Conservation (phyloP, 2,329 filamentous ascomycete genomes). For the Cordyceps cicadae region DNA sequence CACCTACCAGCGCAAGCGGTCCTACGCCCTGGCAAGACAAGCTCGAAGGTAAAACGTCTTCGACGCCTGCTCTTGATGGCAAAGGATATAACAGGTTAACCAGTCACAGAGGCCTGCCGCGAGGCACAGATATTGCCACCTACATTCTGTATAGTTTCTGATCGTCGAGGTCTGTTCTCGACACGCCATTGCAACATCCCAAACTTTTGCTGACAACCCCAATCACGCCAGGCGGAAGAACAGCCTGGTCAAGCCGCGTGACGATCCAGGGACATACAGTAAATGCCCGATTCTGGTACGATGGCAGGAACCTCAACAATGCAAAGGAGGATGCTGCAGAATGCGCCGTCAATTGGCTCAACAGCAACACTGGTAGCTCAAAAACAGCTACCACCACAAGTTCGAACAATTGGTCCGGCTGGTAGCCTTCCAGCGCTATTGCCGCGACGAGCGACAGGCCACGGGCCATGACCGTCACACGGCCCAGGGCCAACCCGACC, state of each 20-base stretch:
- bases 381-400: background rate
- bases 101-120: conserved; percentile 43
- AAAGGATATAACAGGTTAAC: conserved; percentile 22
- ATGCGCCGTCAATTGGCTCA: conserved; percentile 57
- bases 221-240: conserved; percentile 61
- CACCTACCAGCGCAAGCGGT: conserved; percentile 13
- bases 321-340: conserved; percentile 89
- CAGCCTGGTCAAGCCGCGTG: conserved; percentile 80
- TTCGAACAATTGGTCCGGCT: background rate
- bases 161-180: conserved; percentile 51
- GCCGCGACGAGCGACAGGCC: background rate
- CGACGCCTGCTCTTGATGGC: background rate
- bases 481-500: background rate
- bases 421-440: background rate
- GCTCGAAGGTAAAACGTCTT: conserved; percentile 41
- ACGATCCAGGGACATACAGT: conserved; percentile 58
- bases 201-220: conserved; percentile 12
- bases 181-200: background rate
- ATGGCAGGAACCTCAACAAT: conserved; percentile 79
- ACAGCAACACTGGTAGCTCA: conserved; percentile 10
- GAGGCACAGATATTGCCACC: conserved; percentile 41
- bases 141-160: conserved; percentile 58
- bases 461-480: background rate
- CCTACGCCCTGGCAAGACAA: conserved; percentile 37
- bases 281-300: conserved; percentile 82